Evolutionary conservation across 2,329 filamentous ascomycete species (phyloP).

Genomic region (Colletotrichum camelliae): DNA sequence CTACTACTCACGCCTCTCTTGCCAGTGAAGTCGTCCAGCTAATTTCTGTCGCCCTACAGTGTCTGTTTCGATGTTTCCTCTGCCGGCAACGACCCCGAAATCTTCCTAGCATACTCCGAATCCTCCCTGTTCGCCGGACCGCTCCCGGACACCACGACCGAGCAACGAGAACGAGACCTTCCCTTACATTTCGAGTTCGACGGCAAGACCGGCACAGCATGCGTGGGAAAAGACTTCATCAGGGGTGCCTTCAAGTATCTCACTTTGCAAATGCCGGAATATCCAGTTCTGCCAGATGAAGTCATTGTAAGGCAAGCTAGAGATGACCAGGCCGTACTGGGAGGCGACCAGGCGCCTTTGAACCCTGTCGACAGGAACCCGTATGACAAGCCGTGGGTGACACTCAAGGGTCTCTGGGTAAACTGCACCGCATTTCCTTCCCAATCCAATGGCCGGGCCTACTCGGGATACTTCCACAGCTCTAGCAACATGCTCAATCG

Average conservation of each 20-base stretch:
- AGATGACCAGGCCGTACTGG: constrained; percentile 30
- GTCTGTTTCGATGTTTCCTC: constrained; percentile 38
- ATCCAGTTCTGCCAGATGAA: constrained; percentile 32
- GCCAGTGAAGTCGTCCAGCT: not conserved
- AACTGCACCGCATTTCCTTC: constrained; percentile 45
- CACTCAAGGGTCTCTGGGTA: constrained; percentile 39
- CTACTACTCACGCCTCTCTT: not conserved
- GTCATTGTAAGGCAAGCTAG: not conserved
- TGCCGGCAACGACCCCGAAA: constrained; percentile 31
- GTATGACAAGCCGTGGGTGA: constrained; percentile 31
- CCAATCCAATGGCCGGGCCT: constrained; percentile 51
- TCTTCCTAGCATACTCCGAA: constrained; percentile 28
- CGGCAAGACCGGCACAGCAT: constrained; percentile 33
- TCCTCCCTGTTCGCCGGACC: constrained; percentile 25
- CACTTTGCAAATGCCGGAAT: constrained; percentile 42
- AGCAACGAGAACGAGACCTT: constrained; percentile 26
- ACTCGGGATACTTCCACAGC: constrained; percentile 49
- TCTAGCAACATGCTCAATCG: constrained; percentile 49
- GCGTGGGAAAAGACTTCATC: constrained; percentile 33
- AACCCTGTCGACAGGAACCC: constrained; percentile 7
- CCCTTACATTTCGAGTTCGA: constrained; percentile 31
- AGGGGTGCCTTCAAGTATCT: constrained; percentile 51
- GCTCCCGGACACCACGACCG: constrained; percentile 28
- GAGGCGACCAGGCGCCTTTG: not conserved
- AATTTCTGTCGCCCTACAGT: constrained; percentile 23